A percentile compares a stretch with the other conserved stretches of the same genome.
These are phyloP conservation scores for Byssochlamys sp. DNA, from an alignment of 2,329 filamentous ascomycete genomes.

Conservation along the genomic window DNA sequence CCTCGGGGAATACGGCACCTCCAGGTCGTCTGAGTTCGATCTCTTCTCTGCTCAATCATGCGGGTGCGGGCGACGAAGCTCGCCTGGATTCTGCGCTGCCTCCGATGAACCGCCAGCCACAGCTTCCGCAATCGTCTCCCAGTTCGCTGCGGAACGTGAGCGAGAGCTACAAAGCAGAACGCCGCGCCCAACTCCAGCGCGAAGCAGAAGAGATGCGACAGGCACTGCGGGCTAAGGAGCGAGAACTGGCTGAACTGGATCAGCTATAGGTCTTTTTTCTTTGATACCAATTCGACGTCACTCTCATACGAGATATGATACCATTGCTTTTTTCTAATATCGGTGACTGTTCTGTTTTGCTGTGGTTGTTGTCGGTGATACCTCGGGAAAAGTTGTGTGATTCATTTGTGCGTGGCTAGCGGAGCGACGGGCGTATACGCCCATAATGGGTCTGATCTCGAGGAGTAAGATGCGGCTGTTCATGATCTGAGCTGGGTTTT, in stretches of 20 bases:
- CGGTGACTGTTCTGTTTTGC: background rate
- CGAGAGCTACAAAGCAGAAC: slow-evolving; percentile 51
- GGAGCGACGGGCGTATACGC: background rate
- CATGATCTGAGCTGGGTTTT: background rate
- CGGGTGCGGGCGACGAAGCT: slow-evolving; percentile 24
- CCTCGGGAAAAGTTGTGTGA: slow-evolving; percentile 3
- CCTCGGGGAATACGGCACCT: slow-evolving; percentile 23
- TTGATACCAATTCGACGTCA: background rate
- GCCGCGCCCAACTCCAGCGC: slow-evolving; percentile 55
- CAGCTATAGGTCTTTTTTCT: slow-evolving; percentile 6
- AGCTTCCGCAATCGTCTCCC: slow-evolving; percentile 8
- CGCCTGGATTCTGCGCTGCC: slow-evolving; percentile 34
- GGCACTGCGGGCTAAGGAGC: slow-evolving; percentile 62
- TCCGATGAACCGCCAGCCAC: slow-evolving; percentile 15
- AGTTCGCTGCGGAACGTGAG: slow-evolving; percentile 25
- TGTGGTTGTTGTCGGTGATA: background rate
- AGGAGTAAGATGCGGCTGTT: background rate
- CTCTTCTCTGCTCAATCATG: slow-evolving; percentile 62
- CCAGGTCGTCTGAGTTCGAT: slow-evolving; percentile 62
- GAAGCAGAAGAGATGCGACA: slow-evolving; percentile 70
- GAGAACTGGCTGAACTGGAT: slow-evolving; percentile 53
- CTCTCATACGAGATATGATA: background rate
- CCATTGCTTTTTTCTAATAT: background rate
- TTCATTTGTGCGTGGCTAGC: background rate
- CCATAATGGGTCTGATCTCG: background rate